These are phyloP conservation scores for Chrysosporium queenslandicum DNA, from an alignment of 2,329 filamentous ascomycete genomes.

Conservation along the genomic window DNA sequence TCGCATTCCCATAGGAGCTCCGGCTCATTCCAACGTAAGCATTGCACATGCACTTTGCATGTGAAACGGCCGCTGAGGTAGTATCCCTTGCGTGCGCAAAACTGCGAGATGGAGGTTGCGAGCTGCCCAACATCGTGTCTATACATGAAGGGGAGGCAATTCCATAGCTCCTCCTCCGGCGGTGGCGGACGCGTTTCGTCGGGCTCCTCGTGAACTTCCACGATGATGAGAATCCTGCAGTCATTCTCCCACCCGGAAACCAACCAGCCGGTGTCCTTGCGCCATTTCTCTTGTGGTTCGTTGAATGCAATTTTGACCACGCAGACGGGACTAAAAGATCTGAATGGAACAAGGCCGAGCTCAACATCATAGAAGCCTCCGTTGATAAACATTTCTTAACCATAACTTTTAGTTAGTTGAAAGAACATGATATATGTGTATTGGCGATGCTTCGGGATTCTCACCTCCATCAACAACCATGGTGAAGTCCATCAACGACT, in stretches of 20 bases:
- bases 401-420: not conserved
- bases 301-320: constrained; percentile 1
- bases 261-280: not conserved
- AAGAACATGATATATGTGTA: too few species aligned
- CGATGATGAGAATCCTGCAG: not conserved
- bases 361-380: not conserved
- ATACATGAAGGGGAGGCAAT: constrained; percentile 5
- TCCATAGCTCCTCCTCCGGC: not conserved
- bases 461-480: constrained; percentile 5
- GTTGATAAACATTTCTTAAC: not conserved
- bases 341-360: not conserved
- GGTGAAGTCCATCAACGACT: not conserved
- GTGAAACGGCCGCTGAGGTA: not conserved
- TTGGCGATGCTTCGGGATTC: too few species aligned
- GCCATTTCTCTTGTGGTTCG: not conserved
- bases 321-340: not conserved
- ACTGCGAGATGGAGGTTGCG: not conserved
- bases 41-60: constrained; percentile 1
- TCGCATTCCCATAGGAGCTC: constrained; percentile 4
- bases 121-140: not conserved
- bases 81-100: constrained; percentile 1
- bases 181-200: not conserved
- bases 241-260: not conserved
- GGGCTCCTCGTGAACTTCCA: not conserved
- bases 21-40: not conserved